Evolutionary conservation across 345 rosid species (phyloP).

Genomic region (Schrenkiella parvula): DNA sequence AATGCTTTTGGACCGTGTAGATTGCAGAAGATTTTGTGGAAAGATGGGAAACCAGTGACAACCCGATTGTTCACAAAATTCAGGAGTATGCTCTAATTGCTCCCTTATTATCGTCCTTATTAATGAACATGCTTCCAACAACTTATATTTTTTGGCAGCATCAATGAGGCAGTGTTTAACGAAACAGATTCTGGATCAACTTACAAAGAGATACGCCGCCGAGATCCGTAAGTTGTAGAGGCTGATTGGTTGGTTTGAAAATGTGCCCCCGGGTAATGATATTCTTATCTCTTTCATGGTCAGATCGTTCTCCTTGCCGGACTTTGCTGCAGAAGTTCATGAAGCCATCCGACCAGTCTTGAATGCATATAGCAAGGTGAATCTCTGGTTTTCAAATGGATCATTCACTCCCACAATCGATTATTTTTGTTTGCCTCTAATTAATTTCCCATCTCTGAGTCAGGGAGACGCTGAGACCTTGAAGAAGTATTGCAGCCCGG

Average conservation of each 20-base stretch:
- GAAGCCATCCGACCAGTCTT: conserved; percentile 83
- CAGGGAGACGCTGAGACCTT: conserved; percentile 70
- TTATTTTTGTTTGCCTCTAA: neutral
- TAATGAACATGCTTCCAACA: neutral
- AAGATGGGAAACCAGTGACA: conserved; percentile 98
- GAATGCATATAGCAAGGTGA: conserved; percentile 74
- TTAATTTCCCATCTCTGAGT: conserved; percentile 9
- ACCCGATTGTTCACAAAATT: conserved; percentile 88
- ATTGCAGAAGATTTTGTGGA: conserved; percentile 89
- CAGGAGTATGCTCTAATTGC: conserved; percentile 63
- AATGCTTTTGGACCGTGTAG: conserved; percentile 42
- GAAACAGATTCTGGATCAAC: conserved; percentile 94
- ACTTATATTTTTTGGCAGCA: conserved; percentile 47
- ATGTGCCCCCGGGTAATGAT: neutral
- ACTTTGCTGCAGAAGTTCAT: conserved; percentile 82
- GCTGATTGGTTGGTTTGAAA: conserved; percentile 7
- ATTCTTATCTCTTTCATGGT: conserved; percentile 14
- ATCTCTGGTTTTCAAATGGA: conserved; percentile 4
- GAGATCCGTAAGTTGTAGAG: conserved; percentile 75
- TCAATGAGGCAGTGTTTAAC: conserved; percentile 66
- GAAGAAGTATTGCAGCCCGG: conserved; percentile 80
- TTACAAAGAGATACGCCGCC: conserved; percentile 69
- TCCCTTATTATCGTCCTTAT: neutral
- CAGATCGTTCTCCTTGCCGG: conserved; percentile 90
- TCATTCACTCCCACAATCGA: neutral